These are phyloP conservation scores for Podospora conica DNA, from an alignment of 495 filamentous ascomycete genomes.

Conservation along the genomic window DNA sequence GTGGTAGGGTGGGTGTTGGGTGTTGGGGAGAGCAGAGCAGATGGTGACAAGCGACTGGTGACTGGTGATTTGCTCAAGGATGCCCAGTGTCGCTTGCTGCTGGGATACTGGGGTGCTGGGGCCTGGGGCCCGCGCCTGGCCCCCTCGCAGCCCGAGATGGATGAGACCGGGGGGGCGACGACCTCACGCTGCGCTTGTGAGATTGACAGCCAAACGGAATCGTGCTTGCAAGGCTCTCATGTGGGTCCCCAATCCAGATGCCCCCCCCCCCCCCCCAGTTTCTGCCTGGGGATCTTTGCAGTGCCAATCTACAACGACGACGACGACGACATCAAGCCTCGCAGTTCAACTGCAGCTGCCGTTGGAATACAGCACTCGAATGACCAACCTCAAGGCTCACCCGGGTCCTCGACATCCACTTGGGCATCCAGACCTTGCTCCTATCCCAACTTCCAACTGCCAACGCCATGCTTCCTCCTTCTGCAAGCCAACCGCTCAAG, in stretches of 20 bases:
- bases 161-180: conserved; percentile 5
- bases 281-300: background rate
- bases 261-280: too few relatives aligned
- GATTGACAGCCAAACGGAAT: conserved; percentile 17
- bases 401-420: too few relatives aligned
- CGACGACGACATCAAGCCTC: too few relatives aligned
- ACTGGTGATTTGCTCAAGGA: conserved; percentile 15
- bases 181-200: conserved; percentile 27
- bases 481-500: background rate
- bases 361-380: too few relatives aligned
- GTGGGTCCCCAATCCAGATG: background rate
- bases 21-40: background rate
- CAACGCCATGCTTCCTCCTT: background rate
- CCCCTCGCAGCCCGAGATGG: background rate
- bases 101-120: too few relatives aligned
- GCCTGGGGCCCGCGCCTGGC: background rate
- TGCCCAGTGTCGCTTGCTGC: background rate
- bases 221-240: background rate
- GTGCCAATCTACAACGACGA: background rate
- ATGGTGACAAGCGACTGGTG: background rate
- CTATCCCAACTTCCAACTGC: background rate
- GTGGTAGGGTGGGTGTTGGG: background rate
- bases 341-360: background rate
- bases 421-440: background rate
- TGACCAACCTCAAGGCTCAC: background rate